A percentile compares a stretch with the other conserved stretches of the same genome.
phyloP scores from a whole-genome alignment of 169 alveolate species.

The Perkinsus olseni region DNA sequence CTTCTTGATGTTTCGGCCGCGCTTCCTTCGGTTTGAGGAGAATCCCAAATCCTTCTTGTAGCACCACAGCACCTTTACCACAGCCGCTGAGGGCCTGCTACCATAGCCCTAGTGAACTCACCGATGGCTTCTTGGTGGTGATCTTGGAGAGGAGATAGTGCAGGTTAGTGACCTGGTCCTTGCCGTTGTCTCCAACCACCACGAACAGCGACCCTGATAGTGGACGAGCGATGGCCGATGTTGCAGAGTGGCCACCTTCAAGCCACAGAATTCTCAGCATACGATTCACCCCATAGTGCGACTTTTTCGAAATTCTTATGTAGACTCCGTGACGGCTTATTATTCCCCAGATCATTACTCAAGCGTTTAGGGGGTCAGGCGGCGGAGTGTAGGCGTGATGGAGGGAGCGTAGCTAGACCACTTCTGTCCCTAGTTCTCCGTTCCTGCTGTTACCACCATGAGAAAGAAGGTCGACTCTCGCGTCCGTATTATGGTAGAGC shows the following conservation, averaged over 20 bases:
- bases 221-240: too few relatives aligned
- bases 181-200: constrained; percentile 93
- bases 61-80: constrained; percentile 84
- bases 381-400: too few relatives aligned
- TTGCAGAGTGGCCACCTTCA: neutral
- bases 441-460: neutral
- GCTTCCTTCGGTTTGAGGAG: constrained; percentile 88
- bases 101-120: neutral
- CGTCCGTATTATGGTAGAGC: constrained; percentile 1
- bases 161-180: constrained; percentile 85
- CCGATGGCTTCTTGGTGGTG: constrained; percentile 2
- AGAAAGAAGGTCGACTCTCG: neutral
- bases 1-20: constrained; percentile 85
- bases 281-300: too few relatives aligned
- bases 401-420: too few relatives aligned
- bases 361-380: too few relatives aligned
- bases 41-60: constrained; percentile 95
- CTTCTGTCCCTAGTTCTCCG: too few relatives aligned
- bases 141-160: constrained; percentile 59
- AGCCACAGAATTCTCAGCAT: too few relatives aligned
- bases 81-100: neutral
- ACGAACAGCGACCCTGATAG: constrained; percentile 70
- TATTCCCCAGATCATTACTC: too few relatives aligned
- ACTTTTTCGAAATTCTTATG: too few relatives aligned
- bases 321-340: too few relatives aligned